Base-by-base conservation (phyloP, 2,329 filamentous ascomycete species). In the Colletotrichum somersetense region DNA sequence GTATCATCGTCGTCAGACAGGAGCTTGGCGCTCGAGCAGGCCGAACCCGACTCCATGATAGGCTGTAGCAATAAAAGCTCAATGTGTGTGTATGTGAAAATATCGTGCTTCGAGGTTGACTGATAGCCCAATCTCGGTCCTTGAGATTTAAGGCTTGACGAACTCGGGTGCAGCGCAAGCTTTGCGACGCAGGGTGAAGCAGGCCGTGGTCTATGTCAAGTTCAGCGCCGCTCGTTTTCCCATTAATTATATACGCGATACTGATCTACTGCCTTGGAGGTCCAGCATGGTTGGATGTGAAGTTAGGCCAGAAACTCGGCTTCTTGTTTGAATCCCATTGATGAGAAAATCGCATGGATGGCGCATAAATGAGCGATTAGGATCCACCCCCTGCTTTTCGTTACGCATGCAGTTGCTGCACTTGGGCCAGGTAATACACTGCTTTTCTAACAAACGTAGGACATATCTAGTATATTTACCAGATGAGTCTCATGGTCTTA, bases 391-490 rank as follows among this genome's bases (percentile, higher is more conserved):
- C 23, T 14, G 14, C 50, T 11, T 4, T 26, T 8, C 23, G 12
- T 26, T 52, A 16, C 5, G 11, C 12, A 26, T 30, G 14, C 14
- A 14, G 23, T 52, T 30, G 48, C n/a, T 30, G 48, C 23, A 52
- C 48, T 11, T 16, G 12, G 12, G 12, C 23, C 14, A 26, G 23
- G 48, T 18, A 6, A 50, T 14, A 50, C 12, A 26, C 30, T 52
- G 1, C 14, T 30, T 52, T 52, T 3, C 50, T 3, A 14, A 30
- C 50, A 23, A 30, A 6, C 12, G 5, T 52, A 16, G 1, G 44
- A 6, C 18, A 3, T 20, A 7, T 6, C 18, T 3, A 20, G 1
- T 7, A 20, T 10, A 20, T 26, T 16, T 3, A 14, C 48, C 0
- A 26, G 4, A 26, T 26, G 16, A 26, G 5, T 2, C n/a, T 6